Conservation (phyloP, 257 asterid species). For the Solanum pennellii region DNA sequence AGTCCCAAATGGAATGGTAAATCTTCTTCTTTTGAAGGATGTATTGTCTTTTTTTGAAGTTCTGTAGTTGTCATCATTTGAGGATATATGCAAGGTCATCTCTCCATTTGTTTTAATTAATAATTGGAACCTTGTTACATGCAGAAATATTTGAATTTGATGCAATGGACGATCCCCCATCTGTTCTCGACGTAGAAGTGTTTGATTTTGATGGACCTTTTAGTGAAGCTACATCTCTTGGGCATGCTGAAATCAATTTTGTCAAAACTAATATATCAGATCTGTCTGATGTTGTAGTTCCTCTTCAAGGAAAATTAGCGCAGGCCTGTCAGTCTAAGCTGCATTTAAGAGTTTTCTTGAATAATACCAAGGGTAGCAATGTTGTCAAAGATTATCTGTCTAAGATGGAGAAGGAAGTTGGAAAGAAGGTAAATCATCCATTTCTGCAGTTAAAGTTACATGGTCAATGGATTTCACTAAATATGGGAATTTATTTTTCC, state of each 20-base stretch:
- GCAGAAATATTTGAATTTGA: conserved; percentile 97
- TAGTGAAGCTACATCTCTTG: conserved; percentile 86
- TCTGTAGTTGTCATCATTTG: not conserved
- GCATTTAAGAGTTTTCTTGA: conserved; percentile 83
- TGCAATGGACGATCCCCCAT: conserved; percentile 99
- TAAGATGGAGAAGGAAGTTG: conserved; percentile 98
- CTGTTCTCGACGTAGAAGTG: conserved; percentile 82
- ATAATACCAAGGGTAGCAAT: conserved; percentile 65
- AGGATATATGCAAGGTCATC: not conserved
- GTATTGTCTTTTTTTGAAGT: not conserved
- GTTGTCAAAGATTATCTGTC: conserved; percentile 67
- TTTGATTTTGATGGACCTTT: conserved; percentile 93
- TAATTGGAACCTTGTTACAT: conserved; percentile 7
- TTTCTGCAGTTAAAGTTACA: not conserved
- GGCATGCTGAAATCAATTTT: conserved; percentile 78
- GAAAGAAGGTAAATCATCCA: conserved; percentile 62
- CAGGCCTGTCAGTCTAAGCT: conserved; percentile 96
- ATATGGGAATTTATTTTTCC: conserved; percentile 1
- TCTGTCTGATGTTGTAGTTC: conserved; percentile 84
- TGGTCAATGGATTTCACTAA: not conserved
- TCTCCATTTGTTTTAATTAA: conserved; percentile 2
- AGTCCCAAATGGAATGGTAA: conserved; percentile 89
- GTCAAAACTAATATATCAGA: conserved; percentile 67
- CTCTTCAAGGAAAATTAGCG: conserved; percentile 86
- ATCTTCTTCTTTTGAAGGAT: not conserved